phyloP scores from a whole-genome alignment of 306 rosid species.

The Glycine latifolia region DNA sequence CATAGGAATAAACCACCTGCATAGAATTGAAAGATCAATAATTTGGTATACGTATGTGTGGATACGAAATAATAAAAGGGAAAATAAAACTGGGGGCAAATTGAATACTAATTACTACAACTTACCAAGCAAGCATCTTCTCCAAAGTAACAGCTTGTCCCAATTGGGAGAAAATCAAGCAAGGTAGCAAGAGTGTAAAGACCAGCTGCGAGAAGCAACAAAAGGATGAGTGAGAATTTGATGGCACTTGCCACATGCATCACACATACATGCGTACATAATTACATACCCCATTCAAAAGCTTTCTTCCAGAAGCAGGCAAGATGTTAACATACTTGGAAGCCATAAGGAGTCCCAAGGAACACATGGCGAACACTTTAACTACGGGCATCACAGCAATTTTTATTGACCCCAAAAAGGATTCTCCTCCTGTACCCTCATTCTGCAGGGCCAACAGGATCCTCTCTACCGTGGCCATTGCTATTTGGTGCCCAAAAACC shows the following conservation, averaged over 20 bases:
- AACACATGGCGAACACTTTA: slow-evolving; percentile 86
- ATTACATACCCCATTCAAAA: slow-evolving; percentile 82
- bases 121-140: slow-evolving; percentile 89
- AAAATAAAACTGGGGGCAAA: neutral
- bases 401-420: slow-evolving; percentile 69
- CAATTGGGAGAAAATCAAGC: slow-evolving; percentile 91
- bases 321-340: slow-evolving; percentile 85
- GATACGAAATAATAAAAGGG: neutral
- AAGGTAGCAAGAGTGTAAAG: slow-evolving; percentile 89
- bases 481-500: neutral
- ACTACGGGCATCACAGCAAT: slow-evolving; percentile 92
- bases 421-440: slow-evolving; percentile 63
- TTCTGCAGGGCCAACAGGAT: slow-evolving; percentile 47
- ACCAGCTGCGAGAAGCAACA: slow-evolving; percentile 72
- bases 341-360: slow-evolving; percentile 96
- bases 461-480: slow-evolving; percentile 54
- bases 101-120: neutral
- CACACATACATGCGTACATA: neutral
- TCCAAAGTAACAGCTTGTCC: slow-evolving; percentile 85
- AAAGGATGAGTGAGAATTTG: slow-evolving; percentile 6
- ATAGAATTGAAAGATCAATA: slow-evolving; percentile 17
- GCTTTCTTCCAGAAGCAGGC: slow-evolving; percentile 87
- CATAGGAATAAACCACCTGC: slow-evolving; percentile 98
- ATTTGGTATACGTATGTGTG: too few species aligned
- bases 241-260: neutral